phyloP scores from a whole-genome alignment of 2,329 filamentous ascomycete genomes.

The Plenodomus biglobosus region DNA sequence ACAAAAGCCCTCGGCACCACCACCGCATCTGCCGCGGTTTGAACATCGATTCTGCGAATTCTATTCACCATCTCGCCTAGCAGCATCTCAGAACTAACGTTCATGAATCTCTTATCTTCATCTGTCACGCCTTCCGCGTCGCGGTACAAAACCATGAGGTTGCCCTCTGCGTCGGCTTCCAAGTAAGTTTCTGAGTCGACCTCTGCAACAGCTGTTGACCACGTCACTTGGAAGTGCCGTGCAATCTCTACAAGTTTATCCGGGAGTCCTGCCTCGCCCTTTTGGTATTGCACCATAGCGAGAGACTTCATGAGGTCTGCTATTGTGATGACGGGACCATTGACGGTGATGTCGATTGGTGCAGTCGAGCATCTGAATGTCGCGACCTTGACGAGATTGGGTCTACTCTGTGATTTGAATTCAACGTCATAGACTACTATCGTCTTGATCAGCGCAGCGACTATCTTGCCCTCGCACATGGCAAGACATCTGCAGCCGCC shows the following conservation, averaged over 20 bases:
- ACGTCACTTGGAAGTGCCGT: conserved; percentile 77
- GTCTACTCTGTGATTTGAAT: conserved; percentile 56
- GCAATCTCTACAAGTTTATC: conserved; percentile 72
- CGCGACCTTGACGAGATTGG: conserved; percentile 67
- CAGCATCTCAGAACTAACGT: conserved; percentile 77
- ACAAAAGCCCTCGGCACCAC: conserved; percentile 84
- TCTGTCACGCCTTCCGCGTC: conserved; percentile 72
- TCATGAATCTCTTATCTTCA: conserved; percentile 70
- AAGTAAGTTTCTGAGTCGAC: conserved; percentile 76
- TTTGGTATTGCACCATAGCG: conserved; percentile 71
- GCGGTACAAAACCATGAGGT: conserved; percentile 76
- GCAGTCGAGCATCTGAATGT: conserved; percentile 81
- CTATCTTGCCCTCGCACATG: conserved; percentile 71
- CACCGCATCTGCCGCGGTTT: conserved; percentile 63
- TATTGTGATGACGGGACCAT: conserved; percentile 74
- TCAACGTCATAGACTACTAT: conserved; percentile 62
- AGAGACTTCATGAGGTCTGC: conserved; percentile 94
- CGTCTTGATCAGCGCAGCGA: conserved; percentile 88
- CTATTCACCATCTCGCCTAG: conserved; percentile 93
- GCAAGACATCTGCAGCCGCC: conserved; percentile 80
- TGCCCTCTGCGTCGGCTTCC: conserved; percentile 83
- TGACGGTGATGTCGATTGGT: conserved; percentile 77
- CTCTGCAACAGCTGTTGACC: conserved; percentile 76
- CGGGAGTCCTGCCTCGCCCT: conserved; percentile 58
- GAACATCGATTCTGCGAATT: conserved; percentile 73